A percentile compares a stretch with the other conserved stretches of the same genome.
phyloP scores from a whole-genome alignment of 202 grass and related monocot genomes.

The Panicum virgatum region DNA sequence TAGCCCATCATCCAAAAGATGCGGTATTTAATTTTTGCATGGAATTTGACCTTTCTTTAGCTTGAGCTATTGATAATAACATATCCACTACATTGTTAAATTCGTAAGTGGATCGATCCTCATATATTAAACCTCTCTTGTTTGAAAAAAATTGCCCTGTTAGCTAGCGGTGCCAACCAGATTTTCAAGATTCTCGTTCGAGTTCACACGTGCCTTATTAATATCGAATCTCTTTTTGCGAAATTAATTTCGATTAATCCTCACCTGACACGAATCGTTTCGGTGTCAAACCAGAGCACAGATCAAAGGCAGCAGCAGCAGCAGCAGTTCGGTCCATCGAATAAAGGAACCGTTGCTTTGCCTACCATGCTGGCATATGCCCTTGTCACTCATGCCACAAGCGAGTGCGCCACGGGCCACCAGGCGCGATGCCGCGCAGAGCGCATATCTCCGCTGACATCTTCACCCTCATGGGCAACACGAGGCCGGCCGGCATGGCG shows the following conservation, averaged over 20 bases:
- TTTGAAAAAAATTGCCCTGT: too few species aligned
- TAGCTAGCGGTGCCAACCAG: background rate
- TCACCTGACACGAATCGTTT: conserved; percentile 21
- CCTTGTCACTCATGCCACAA: background rate
- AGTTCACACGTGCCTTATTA: background rate
- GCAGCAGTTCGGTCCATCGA: too few species aligned
- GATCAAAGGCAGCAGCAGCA: too few species aligned
- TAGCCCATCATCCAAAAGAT: too few species aligned
- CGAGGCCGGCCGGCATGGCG: conserved; percentile 26
- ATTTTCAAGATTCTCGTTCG: background rate
- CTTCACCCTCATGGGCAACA: conserved; percentile 31
- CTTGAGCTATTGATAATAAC: background rate
- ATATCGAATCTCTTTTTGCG: background rate
- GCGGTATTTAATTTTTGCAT: background rate
- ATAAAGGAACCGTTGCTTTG: conserved; percentile 29
- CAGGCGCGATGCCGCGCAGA: background rate
- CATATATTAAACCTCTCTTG: background rate
- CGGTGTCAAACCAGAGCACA: background rate
- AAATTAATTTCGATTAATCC: background rate
- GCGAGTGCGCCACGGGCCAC: background rate
- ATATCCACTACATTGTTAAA: background rate
- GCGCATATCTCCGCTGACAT: background rate
- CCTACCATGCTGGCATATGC: background rate
- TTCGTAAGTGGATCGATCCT: too few species aligned
- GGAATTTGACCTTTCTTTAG: background rate